Base-by-base conservation (phyloP, 257 asterid species). In the Nicotiana noctiflora region DNA sequence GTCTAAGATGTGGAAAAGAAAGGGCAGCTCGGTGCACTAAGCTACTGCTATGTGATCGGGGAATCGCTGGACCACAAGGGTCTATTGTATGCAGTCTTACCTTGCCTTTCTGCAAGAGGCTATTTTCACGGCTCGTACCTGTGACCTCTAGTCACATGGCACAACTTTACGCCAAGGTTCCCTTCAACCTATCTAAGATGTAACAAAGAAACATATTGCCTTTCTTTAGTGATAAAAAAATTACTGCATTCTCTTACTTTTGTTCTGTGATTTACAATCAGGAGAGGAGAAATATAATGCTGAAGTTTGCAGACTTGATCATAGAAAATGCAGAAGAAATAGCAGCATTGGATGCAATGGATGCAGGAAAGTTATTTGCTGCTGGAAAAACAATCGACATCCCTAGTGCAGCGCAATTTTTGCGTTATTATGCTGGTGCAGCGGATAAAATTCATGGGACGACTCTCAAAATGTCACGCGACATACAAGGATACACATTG, bases 381-480 rank as follows among this genome's bases (percentile, higher is more conserved):
- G 44, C 76, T 8, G 79, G 81, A 21, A 87, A 82, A 85, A 63
- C 75, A 55, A 8, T 65, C 18, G 90, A 87, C 11, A 78, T 87
- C 34, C 90, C 90, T 7, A 62, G 32, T 6, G 81, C 83, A 75
- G 76, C 82, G 0, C 78, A 66, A 7, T n/a, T 14, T 14, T 3
- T 84, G 77, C 88, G 90, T 6, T 87, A 87, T 60, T 87, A 87
- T 44, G 90, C 88, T 1, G 90, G 90, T 77, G 88, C 88, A 17
- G 90, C 90, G 0, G 90, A 87, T 80, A 87, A 87, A 81, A 87
- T 87, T 27, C 90, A 87, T 15, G 90, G 88, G 34, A 80, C 84
- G 55, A 87, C 90, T 9, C 82, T 87, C 6, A 84, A 84, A 34
- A 84, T 83, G 88, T 83, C 86, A 1, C 80, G 82, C 29, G 84